Base-by-base conservation (phyloP, 208 protist genomes). In the Trypanosoma avium region DNA sequence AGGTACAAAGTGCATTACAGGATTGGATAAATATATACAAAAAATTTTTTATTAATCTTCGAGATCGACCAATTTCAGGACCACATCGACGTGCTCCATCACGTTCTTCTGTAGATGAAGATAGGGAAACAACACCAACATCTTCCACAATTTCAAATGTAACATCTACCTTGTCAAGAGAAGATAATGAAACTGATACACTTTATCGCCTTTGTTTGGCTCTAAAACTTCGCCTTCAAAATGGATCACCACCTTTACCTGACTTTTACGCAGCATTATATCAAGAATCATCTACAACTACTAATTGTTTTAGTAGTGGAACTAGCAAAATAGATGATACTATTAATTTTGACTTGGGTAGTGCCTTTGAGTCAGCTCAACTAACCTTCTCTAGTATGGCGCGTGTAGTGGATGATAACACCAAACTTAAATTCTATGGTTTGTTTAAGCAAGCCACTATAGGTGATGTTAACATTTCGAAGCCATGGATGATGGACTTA, bases 381-480 rank as follows among this genome's bases (percentile, higher is more conserved):
- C 58, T 64, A 21, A 47, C 48, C 50, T 95, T 95, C 49, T 75
- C 66, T 4, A 57, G 66, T 22, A 67, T 68, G 53, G 84, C 80
- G 5, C 45, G n/a, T 8, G 70, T 55, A 33, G 70, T 79, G 32
- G 75, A 65, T 21, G 79, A 93, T 35, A 77, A 86, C n/a, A 64
- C 78, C 8, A 92, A 94, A 73, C 79, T 96, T 7, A 86, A 85
- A 63, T 93, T 96, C 54, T 94, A 96, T 56, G 83, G 73, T 3
- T 72, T 96, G 21, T 96, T 81, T 68, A 96, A 96, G 72, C 90
- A 96, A 70, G 87, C 90, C 10, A 94, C 86, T 3, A 68, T 83
- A 10, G 90, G 90, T 12, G 88, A 96, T 61, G 70, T 92, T 42
- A 94, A 88, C 60, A 67, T 77, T 1, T 36, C 72, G 9, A 79